Percentiles rank a stretch among this genome's conserved stretches.
Evolutionary conservation across 768 basidiomycete genomes (phyloP).

Genomic region (Lentinula edodes): DNA sequence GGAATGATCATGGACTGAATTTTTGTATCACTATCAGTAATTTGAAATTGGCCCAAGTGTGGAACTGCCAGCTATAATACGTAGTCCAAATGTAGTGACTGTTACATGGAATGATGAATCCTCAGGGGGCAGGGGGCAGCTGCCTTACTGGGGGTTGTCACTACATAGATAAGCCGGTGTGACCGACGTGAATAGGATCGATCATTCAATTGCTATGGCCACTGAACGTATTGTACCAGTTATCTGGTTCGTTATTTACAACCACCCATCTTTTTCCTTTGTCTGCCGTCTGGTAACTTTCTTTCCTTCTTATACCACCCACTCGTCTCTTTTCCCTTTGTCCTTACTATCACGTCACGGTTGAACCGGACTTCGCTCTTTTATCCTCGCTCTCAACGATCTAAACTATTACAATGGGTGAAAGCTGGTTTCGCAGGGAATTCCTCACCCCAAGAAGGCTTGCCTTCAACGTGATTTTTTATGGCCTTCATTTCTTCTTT

Average conservation of each 20-base stretch:
- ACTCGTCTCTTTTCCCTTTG: conserved; percentile 21
- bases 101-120: background rate
- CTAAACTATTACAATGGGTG: conserved; percentile 40
- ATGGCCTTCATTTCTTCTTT: conserved; percentile 66
- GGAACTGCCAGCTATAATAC: too few species aligned
- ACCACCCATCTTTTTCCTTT: conserved; percentile 11
- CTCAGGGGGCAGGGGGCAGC: background rate
- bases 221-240: conserved; percentile 10
- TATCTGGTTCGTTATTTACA: conserved; percentile 9
- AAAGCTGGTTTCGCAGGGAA: conserved; percentile 71
- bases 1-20: background rate
- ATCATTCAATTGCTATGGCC: conserved; percentile 22
- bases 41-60: too few species aligned
- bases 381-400: conserved; percentile 15
- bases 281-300: conserved; percentile 18
- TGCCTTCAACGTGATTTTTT: conserved; percentile 73
- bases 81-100: background rate
- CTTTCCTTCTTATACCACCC: conserved; percentile 19
- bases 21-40: too few species aligned
- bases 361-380: conserved; percentile 44
- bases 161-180: background rate
- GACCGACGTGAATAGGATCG: background rate
- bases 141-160: too few species aligned
- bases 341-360: conserved; percentile 26
- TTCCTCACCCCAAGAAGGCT: conserved; percentile 60